phyloP scores from a whole-genome alignment of 345 rosid species.

The Excoecaria agallocha region DNA sequence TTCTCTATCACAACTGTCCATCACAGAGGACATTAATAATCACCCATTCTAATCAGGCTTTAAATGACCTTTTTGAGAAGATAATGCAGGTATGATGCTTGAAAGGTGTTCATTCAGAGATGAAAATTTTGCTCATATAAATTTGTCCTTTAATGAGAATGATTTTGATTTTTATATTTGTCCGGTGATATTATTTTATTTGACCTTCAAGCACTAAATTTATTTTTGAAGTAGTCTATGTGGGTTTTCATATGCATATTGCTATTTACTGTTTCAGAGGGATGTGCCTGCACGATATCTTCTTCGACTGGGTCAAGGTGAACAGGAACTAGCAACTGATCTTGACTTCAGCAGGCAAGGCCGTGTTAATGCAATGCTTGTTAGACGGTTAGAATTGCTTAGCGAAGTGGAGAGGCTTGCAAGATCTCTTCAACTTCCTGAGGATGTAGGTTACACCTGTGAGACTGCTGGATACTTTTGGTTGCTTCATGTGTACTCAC shows the following conservation, averaged over 20 bases:
- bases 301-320: slow-evolving; percentile 99
- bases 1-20: slow-evolving; percentile 95
- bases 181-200: not conserved
- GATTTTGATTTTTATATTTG: not conserved
- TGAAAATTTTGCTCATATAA: not conserved
- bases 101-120: not conserved
- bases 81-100: slow-evolving; percentile 71
- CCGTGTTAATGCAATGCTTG: slow-evolving; percentile 97
- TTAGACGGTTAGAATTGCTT: slow-evolving; percentile 86
- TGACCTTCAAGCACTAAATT: not conserved
- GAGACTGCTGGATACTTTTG: slow-evolving; percentile 99
- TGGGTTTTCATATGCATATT: slow-evolving; percentile 12
- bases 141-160: not conserved
- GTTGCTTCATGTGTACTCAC: slow-evolving; percentile 95
- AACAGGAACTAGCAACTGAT: slow-evolving; percentile 98
- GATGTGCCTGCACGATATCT: slow-evolving; percentile 99
- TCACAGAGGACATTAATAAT: slow-evolving; percentile 95
- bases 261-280: slow-evolving; percentile 59
- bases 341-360: slow-evolving; percentile 98
- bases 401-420: slow-evolving; percentile 96
- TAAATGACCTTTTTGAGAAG: slow-evolving; percentile 98
- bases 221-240: slow-evolving; percentile 3
- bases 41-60: slow-evolving; percentile 97
- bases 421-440: slow-evolving; percentile 89
- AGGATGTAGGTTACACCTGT: slow-evolving; percentile 97